Conservation (phyloP, 345 rosid genomes). For the Salix koriyanagi region DNA sequence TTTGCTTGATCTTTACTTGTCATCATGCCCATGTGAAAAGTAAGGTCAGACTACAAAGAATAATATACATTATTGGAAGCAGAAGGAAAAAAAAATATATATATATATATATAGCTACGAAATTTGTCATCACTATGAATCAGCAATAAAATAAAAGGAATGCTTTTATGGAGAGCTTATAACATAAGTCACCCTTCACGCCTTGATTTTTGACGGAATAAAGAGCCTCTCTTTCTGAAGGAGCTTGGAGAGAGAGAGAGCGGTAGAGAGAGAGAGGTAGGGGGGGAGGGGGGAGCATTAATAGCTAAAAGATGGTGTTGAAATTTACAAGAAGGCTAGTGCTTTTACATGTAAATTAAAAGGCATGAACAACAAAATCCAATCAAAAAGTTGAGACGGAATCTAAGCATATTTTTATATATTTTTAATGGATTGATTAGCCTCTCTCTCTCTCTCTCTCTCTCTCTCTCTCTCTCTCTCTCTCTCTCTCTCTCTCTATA, state of each 20-base stretch:
- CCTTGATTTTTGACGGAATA: constrained; percentile 23
- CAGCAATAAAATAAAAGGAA: not conserved
- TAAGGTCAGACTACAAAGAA: not conserved
- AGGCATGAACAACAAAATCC: not conserved
- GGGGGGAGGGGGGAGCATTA: no score
- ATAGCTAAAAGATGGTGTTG: not conserved
- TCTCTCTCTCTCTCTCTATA: no score
- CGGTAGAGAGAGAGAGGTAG: not conserved
- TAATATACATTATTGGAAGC: not conserved
- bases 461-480: no score
- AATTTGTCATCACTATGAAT: not conserved
- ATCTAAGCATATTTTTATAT: no score
- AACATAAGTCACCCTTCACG: constrained; percentile 8
- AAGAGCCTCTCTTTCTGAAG: not conserved
- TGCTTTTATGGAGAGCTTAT: constrained; percentile 7
- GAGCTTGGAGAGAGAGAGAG: not conserved
- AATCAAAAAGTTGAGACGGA: not conserved
- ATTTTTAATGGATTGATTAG: no score
- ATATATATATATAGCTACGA: no score
- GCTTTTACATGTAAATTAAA: not conserved
- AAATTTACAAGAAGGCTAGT: not conserved
- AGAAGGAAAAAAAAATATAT: not conserved
- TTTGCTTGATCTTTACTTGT: constrained; percentile 3
- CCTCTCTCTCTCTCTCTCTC: no score
- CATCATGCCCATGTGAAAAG: not conserved